Percentiles rank a stretch among this genome's conserved stretches.
Evolutionary conservation across 1,284 basidiomycete species (phyloP).

Genomic region (Gymnopus androsaceus): DNA sequence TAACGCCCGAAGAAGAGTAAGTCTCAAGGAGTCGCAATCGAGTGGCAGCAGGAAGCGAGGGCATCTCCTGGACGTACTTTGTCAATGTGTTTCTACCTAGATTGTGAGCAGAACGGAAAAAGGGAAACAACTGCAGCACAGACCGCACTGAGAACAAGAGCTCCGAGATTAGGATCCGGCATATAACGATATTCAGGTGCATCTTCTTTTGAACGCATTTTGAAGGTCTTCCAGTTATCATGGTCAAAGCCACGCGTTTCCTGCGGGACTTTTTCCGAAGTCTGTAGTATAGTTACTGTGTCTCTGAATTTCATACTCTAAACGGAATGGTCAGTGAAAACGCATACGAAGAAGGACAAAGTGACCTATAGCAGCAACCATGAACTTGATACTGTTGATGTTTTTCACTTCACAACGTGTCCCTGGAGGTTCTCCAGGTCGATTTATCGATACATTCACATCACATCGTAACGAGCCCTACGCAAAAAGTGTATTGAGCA

Average conservation of each 20-base stretch:
- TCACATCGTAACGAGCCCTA: slow-evolving; percentile 94
- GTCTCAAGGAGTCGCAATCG: slow-evolving; percentile 55
- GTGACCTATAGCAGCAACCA: slow-evolving; percentile 85
- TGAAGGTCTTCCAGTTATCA: slow-evolving; percentile 78
- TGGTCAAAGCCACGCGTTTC: slow-evolving; percentile 95
- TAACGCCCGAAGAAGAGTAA: slow-evolving; percentile 50
- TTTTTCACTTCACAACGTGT: slow-evolving; percentile 98
- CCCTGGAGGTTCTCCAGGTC: slow-evolving; percentile 64
- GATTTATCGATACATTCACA: slow-evolving; percentile 91
- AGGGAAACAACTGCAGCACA: slow-evolving; percentile 14
- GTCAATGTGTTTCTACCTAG: slow-evolving; percentile 59
- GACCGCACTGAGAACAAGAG: slow-evolving; percentile 68
- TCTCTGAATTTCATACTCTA: slow-evolving; percentile 68
- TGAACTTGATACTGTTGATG: slow-evolving; percentile 88
- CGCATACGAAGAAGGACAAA: slow-evolving; percentile 19
- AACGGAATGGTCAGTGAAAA: slow-evolving; percentile 35
- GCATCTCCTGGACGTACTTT: slow-evolving; percentile 60
- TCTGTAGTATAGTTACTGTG: slow-evolving; percentile 65
- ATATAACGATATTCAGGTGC: slow-evolving; percentile 97
- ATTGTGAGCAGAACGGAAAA: background rate
- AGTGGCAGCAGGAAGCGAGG: slow-evolving; percentile 77
- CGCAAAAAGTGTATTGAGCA: background rate
- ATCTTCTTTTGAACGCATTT: slow-evolving; percentile 88
- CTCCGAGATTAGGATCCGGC: slow-evolving; percentile 94
- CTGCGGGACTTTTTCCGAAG: slow-evolving; percentile 54